phyloP scores from a whole-genome alignment of 1,284 basidiomycete species.

The Pyrrhoderma lamaoense region DNA sequence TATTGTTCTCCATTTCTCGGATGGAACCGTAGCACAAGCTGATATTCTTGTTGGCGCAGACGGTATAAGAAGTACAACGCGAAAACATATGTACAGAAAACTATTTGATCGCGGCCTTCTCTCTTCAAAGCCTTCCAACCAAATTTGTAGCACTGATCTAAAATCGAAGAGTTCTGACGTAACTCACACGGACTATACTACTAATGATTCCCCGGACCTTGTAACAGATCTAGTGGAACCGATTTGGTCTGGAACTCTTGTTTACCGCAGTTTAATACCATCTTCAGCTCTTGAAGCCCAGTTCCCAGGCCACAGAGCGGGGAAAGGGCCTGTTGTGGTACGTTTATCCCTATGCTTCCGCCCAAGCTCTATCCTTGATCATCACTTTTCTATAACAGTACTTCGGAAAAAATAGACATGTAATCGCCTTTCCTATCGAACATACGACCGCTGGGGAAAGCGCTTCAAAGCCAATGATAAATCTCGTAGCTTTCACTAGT shows the following conservation, averaged over 20 bases:
- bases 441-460: background rate
- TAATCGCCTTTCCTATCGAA: conserved; percentile 13
- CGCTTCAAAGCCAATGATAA: conserved; percentile 19
- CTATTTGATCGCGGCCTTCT: background rate
- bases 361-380: too few species aligned
- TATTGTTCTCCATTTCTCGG: conserved; percentile 15
- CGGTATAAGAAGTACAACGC: conserved; percentile 17
- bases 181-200: too few species aligned
- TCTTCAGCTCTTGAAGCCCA: conserved; percentile 5
- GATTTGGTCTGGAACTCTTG: conserved; percentile 19
- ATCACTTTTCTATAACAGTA: conserved; percentile 4
- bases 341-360: background rate
- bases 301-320: conserved; percentile 10
- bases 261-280: conserved; percentile 19
- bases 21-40: conserved; percentile 16
- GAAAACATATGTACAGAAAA: conserved; percentile 10
- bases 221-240: conserved; percentile 15
- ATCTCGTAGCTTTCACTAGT: conserved; percentile 23
- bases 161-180: too few species aligned
- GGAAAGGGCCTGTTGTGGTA: conserved; percentile 12
- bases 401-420: conserved; percentile 12
- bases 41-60: conserved; percentile 20
- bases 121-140: background rate
- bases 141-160: background rate
- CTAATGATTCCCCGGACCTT: background rate